Evolutionary conservation across 345 rosid genomes (phyloP).

Genomic region (Sisymbrium irio): DNA sequence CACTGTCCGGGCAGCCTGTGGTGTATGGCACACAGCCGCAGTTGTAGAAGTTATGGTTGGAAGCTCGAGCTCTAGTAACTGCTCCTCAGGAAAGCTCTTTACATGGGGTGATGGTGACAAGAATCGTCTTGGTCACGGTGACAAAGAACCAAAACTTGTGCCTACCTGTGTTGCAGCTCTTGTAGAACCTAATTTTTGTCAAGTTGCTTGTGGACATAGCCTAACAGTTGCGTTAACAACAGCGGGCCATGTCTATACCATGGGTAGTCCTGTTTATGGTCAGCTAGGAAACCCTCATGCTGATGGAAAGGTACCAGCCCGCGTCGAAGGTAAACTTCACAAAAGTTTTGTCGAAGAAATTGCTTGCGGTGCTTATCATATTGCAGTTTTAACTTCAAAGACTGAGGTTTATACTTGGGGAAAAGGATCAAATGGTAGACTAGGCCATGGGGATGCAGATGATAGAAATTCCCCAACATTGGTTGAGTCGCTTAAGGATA

Average conservation of each 20-base stretch:
- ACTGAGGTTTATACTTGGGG: conserved; percentile 99
- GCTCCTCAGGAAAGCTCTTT: conserved; percentile 93
- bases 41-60: conserved; percentile 98
- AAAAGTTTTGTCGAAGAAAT: conserved; percentile 90
- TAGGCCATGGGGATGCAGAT: conserved; percentile 92
- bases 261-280: conserved; percentile 98
- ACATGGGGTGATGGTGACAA: conserved; percentile 99
- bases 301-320: conserved; percentile 85
- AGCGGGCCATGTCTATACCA: conserved; percentile 83
- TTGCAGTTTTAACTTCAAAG: conserved; percentile 84
- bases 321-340: conserved; percentile 87
- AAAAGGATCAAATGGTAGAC: conserved; percentile 95
- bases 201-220: conserved; percentile 95
- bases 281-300: conserved; percentile 89
- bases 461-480: conserved; percentile 78
- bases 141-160: conserved; percentile 89
- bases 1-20: conserved; percentile 61
- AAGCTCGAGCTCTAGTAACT: conserved; percentile 88
- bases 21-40: conserved; percentile 92
- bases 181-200: conserved; percentile 95
- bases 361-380: conserved; percentile 96
- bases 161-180: conserved; percentile 98
- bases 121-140: conserved; percentile 94
- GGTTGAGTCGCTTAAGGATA: conserved; percentile 89
- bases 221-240: conserved; percentile 89